Evolutionary conservation across 176 grass and related monocot species (phyloP), one percentile per base, ranked within the genome.

Genomic region (Carex pumila): DNA sequence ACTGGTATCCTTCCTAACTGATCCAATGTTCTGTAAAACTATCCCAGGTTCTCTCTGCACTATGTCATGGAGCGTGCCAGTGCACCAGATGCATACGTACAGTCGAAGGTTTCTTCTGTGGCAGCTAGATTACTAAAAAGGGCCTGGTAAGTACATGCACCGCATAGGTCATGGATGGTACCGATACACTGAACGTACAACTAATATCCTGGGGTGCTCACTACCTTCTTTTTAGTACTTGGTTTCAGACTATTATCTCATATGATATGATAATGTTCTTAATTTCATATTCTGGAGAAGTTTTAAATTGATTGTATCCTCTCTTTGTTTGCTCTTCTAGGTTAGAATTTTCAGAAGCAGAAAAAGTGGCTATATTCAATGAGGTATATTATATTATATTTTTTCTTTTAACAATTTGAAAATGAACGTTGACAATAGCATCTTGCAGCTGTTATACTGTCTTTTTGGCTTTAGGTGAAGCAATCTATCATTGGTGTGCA

Each of bases 61-160:
- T 98, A 98, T 82, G 81, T 91, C 58, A 95, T 98, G 92, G 95
- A 94, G 65, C 90, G 88, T 91, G 88, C 92, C 81, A 87, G 85
- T 87, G 90, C 92, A 75, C 86, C 91, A 71, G 92, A 93, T 82
- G 89, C 87, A 34, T 98, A 98, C 67, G 95, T 98, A 75, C 91
- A 90, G 84, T 89, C 88, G 39, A 98, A 98, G 89, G 92, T 98
- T 89, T 98, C 92, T 83, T 71, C 89, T 3, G 91, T 98, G 81
- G 87, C 91, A 71, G 95, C 95, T 85, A 90, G 89, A 65, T 85
- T 98, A 81, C 58, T 98, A 32, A 98, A 98, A 87, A 94, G 95
- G 93, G 92, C 92, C 79, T 98, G 95, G 95, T 98, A 87, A 91
- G 86, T 85, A 55, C 72, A 47, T 75, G 71, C 47, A 75, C 4